These are phyloP conservation scores for Massospora cicadina DNA, from an alignment of 371 early-diverging fungal genomes.

Conservation along the genomic window DNA sequence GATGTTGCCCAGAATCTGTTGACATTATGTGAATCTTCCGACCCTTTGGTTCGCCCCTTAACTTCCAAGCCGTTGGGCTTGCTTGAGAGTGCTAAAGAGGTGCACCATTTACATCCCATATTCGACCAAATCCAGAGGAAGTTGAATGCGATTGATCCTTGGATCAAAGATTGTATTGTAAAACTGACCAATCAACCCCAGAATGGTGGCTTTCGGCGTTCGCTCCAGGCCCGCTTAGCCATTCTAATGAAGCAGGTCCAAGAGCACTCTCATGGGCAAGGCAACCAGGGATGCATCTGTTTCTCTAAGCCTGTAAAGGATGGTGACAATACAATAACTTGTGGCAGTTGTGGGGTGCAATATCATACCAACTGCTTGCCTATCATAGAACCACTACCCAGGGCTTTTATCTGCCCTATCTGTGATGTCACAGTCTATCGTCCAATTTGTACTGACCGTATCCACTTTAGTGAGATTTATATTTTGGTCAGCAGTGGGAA, in stretches of 20 bases:
- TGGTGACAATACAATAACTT: background rate
- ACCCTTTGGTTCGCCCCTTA: background rate
- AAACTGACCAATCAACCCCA: background rate
- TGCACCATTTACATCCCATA: background rate
- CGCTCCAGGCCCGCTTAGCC: background rate
- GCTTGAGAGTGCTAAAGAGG: background rate
- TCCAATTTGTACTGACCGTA: background rate
- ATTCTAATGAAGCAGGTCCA: background rate
- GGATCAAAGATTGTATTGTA: background rate
- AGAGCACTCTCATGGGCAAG: background rate
- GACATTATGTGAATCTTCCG: background rate
- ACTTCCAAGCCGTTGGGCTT: background rate
- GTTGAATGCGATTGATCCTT: background rate
- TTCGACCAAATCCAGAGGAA: background rate
- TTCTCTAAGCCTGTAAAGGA: background rate
- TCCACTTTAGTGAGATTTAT: background rate
- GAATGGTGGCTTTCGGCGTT: background rate
- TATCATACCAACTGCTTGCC: slow-evolving; percentile 1
- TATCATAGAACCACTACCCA: background rate
- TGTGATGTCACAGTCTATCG: slow-evolving; percentile 3
- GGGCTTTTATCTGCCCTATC: slow-evolving; percentile 3
- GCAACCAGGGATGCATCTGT: background rate
- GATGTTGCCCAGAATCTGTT: background rate
- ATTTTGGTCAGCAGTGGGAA: background rate
- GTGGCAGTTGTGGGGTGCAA: background rate